Percentiles rank a stretch among this genome's conserved stretches.
Conservation (phyloP, 192 early-diverging fungal genomes). For the Cetraspora pellucida region DNA sequence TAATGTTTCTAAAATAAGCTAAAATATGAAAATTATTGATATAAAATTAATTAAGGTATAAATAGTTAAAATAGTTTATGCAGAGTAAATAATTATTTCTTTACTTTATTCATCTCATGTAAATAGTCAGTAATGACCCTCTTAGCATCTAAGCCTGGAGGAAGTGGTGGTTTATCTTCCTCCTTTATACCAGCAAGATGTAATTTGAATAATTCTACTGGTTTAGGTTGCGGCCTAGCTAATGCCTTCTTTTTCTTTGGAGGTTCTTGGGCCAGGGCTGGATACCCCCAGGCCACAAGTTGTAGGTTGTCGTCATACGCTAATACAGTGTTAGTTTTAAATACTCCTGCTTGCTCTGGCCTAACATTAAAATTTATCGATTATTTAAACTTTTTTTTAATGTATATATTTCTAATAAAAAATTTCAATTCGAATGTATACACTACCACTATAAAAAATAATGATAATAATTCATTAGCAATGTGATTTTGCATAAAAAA, state of each 20-base stretch:
- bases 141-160: constrained; percentile 51
- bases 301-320: constrained; percentile 30
- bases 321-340: constrained; percentile 31
- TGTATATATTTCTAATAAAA: no score
- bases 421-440: no score
- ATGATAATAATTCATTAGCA: no score
- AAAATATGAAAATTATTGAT: background rate
- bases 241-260: constrained; percentile 5
- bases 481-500: no score
- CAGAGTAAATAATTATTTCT: background rate
- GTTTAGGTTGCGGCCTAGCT: background rate
- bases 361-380: background rate
- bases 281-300: constrained; percentile 27
- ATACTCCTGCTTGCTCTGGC: constrained; percentile 13
- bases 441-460: no score
- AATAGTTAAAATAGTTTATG: background rate
- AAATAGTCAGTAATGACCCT: constrained; percentile 60
- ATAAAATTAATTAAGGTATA: background rate
- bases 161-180: constrained; percentile 45
- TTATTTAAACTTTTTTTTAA: no score
- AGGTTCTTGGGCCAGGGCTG: constrained; percentile 23
- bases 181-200: constrained; percentile 51
- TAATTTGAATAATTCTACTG: constrained; percentile 48
- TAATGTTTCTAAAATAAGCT: constrained; percentile 17
- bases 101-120: constrained; percentile 37